Conservation (phyloP, 345 rosid genomes). For the Adansonia digitata region DNA sequence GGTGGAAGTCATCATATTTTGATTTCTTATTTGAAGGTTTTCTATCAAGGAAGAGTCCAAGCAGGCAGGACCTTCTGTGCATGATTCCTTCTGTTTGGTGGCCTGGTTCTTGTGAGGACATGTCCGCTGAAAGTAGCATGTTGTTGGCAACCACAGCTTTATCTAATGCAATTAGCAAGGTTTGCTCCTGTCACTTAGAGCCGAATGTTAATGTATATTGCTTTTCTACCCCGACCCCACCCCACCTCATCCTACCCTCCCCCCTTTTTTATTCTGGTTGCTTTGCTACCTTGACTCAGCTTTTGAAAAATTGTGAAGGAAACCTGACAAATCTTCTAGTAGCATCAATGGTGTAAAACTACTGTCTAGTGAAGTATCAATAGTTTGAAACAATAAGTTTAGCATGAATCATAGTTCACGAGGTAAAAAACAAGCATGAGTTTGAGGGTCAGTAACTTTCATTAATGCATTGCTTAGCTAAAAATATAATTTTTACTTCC, state of each 20-base stretch:
- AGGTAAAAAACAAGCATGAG: background rate
- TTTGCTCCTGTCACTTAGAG: constrained; percentile 9
- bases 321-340: background rate
- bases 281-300: background rate
- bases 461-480: background rate
- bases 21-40: constrained; percentile 79
- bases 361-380: background rate
- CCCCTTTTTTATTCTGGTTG: background rate
- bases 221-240: background rate
- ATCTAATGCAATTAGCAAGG: constrained; percentile 76
- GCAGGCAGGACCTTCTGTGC: constrained; percentile 76
- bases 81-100: constrained; percentile 96
- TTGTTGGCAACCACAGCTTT: constrained; percentile 65
- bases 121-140: constrained; percentile 77
- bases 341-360: background rate
- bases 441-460: background rate
- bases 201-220: background rate
- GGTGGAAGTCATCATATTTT: constrained; percentile 82
- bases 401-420: background rate
- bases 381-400: background rate
- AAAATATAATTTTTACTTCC: background rate
- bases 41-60: constrained; percentile 69
- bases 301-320: background rate
- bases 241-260: background rate
- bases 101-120: constrained; percentile 91